Base-by-base conservation (phyloP, 805 yeast genomes). In the Saturnispora zaruensis region DNA sequence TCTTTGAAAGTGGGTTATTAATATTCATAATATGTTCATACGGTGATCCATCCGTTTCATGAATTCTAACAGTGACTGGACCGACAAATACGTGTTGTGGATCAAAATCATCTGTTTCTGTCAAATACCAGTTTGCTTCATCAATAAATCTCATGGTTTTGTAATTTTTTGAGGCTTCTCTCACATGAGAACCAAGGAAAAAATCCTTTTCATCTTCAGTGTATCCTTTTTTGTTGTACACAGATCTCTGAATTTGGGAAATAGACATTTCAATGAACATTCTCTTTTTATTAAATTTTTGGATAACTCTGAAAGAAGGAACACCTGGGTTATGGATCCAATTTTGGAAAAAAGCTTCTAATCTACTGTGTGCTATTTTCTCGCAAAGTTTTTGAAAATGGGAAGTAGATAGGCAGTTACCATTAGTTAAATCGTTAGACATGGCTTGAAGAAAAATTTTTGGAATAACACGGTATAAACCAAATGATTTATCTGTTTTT, bases 21-120 rank as follows among this genome's bases (percentile, higher is more conserved):
- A 93, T 70, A 56, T 88, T 95, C 21, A 93, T 96, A 44, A 93
- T 91, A 64, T 93, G 99, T 61, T 93, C 99, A 62, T 93, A 93
- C 0, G 99, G 99, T 0, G 98, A 88, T 7, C 99, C 99, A 65
- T 93, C 98, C 0, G 96, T 95, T 61, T 93, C 99, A 63, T 93
- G 99, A 34, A 93, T 90, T 59, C 99, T 73, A 34, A 93, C 87
- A 0, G 99, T 93, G 86, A 93, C 87, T 0, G 98, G 96, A 0
- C 99, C 99, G 0, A 87, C 77, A 60, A 90, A 87, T 2, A 82
- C 75, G n/a, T 68, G 64, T 41, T 74, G 81, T 0, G 70, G 64
- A 6, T 54, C 58, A 50, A 70, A 70, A 5, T 70, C 71, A 41
- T 73, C 76, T 18, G 69, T 71, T 44, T 76, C 77, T 14, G 75